Conservation (phyloP, 768 basidiomycete genomes). For the Phallus indusiatus region DNA sequence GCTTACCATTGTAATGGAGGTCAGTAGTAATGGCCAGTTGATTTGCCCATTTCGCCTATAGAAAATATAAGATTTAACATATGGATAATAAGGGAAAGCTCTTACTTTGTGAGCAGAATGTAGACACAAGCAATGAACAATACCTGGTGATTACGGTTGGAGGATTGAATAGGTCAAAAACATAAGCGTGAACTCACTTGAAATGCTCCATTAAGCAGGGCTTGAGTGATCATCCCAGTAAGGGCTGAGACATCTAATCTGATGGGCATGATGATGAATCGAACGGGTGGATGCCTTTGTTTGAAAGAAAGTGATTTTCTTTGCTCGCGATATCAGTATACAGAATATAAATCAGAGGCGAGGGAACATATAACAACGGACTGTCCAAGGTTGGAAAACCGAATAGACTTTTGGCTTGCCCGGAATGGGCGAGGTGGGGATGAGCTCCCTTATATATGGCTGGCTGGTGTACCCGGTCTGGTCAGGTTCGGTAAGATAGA, state of each 20-base stretch:
- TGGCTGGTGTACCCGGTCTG: too few relatives aligned
- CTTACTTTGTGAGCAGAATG: neutral
- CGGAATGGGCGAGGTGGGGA: too few relatives aligned
- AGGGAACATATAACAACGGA: too few relatives aligned
- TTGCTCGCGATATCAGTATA: too few relatives aligned
- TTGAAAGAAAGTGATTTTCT: too few relatives aligned
- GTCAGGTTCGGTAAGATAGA: too few relatives aligned
- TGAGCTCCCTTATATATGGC: too few relatives aligned
- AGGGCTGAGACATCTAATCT: neutral
- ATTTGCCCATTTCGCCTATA: neutral
- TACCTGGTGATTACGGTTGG: neutral
- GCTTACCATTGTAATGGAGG: neutral
- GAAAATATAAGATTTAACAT: neutral
- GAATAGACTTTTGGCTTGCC: too few relatives aligned
- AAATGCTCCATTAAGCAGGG: neutral
- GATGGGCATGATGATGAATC: neutral
- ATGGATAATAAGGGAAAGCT: neutral
- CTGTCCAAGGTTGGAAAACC: too few relatives aligned
- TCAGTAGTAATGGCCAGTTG: neutral
- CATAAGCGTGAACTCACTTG: neutral
- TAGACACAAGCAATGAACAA: slow-evolving; percentile 1
- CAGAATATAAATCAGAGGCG: too few relatives aligned
- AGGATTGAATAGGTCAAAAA: neutral
- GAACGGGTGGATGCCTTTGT: too few relatives aligned
- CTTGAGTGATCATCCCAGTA: neutral